Conservation (phyloP, 805 yeast genomes). For the Schwanniomyces occidentalis region DNA sequence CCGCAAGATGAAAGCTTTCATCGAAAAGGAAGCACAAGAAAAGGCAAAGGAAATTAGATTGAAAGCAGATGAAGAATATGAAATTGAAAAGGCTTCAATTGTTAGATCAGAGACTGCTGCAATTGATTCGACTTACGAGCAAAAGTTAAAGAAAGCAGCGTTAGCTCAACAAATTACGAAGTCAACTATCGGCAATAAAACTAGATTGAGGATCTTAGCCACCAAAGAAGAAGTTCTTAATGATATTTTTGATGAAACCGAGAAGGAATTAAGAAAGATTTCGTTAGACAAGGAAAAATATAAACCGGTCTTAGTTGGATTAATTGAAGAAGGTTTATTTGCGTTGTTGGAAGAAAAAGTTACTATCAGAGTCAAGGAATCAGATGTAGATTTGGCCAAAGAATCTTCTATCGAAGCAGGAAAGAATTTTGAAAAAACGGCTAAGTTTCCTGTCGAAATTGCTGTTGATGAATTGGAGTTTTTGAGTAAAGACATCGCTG, state of each 20-base stretch:
- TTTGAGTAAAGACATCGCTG: conserved; percentile 68
- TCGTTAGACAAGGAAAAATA: conserved; percentile 59
- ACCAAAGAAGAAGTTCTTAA: conserved; percentile 79
- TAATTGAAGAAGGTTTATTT: conserved; percentile 74
- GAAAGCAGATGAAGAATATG: conserved; percentile 98
- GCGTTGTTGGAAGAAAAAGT: conserved; percentile 74
- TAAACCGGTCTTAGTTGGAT: conserved; percentile 66
- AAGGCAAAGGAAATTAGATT: conserved; percentile 94
- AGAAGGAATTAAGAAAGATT: conserved; percentile 56
- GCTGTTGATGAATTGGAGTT: conserved; percentile 54
- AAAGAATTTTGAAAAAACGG: conserved; percentile 59
- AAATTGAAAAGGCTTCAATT: conserved; percentile 92
- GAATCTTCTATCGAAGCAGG: conserved; percentile 63
- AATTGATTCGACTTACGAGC: conserved; percentile 77
- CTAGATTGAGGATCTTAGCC: conserved; percentile 84
- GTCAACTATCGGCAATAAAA: conserved; percentile 93
- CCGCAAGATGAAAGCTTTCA: conserved; percentile 97
- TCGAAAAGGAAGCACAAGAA: conserved; percentile 98
- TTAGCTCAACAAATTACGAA: conserved; percentile 93
- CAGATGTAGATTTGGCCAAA: conserved; percentile 60
- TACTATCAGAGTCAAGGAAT: conserved; percentile 63
- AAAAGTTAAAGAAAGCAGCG: conserved; percentile 84
- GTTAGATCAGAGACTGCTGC: conserved; percentile 91
- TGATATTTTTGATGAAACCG: conserved; percentile 71
- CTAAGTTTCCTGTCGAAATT: conserved; percentile 58